These are phyloP conservation scores for Solanum chiquidenum DNA, from an alignment of 257 asterid species.

Conservation along the genomic window DNA sequence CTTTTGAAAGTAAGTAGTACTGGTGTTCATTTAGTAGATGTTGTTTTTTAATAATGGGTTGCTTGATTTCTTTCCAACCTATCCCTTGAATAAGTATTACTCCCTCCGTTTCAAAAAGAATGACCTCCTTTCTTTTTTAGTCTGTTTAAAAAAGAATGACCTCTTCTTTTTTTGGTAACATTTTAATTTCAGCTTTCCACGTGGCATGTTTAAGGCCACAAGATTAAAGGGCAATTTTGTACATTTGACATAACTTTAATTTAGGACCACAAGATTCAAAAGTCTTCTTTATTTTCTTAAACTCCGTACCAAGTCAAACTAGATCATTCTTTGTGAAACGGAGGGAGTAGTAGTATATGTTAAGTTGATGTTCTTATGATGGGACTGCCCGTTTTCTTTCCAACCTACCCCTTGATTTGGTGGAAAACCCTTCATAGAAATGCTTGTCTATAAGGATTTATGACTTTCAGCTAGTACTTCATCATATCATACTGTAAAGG, in stretches of 20 bases:
- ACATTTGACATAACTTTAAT: too few species aligned
- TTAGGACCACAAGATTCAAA: too few species aligned
- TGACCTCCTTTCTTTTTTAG: too few species aligned
- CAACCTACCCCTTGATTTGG: background rate
- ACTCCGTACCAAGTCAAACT: too few species aligned
- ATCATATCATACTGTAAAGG: background rate
- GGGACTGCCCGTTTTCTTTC: background rate
- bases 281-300: too few species aligned
- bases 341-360: background rate
- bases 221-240: too few species aligned
- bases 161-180: too few species aligned
- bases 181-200: too few species aligned
- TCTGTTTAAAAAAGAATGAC: too few species aligned
- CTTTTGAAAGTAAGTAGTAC: constrained; percentile 60
- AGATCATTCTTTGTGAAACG: too few species aligned
- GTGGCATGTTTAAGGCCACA: too few species aligned
- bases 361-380: background rate
- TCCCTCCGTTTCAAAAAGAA: too few species aligned
- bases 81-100: constrained; percentile 15
- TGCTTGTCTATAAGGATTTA: background rate
- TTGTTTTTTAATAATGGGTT: background rate
- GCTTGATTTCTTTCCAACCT: background rate
- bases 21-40: background rate
- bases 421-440: background rate
- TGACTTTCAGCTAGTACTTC: background rate